Evolutionary conservation across 495 filamentous ascomycete genomes (phyloP).

Genomic region (Glonium stellatum): DNA sequence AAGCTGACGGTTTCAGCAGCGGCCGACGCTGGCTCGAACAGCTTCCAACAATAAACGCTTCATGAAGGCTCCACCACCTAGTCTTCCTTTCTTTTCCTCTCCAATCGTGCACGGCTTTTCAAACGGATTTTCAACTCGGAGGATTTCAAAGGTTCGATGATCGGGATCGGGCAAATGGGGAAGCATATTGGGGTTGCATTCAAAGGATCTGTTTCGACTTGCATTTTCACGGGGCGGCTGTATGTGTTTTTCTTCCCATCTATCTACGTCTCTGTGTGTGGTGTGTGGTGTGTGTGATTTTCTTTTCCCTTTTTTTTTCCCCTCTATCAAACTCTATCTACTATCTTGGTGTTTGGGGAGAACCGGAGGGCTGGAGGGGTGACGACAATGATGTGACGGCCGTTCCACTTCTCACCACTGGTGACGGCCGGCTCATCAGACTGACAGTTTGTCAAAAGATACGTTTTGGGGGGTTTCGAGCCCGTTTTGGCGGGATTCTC

Average conservation of each 20-base stretch:
- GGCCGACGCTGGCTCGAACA: constrained; percentile 16
- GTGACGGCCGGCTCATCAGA: neutral
- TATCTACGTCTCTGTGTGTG: neutral
- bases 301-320: constrained; percentile 4
- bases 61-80: constrained; percentile 6
- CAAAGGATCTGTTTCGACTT: constrained; percentile 15
- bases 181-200: constrained; percentile 15
- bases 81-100: constrained; percentile 6
- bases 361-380: constrained; percentile 7
- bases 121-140: constrained; percentile 16
- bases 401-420: neutral
- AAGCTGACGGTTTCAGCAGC: constrained; percentile 24
- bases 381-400: constrained; percentile 9
- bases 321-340: neutral
- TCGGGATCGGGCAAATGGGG: constrained; percentile 5
- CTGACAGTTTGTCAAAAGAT: constrained; percentile 15
- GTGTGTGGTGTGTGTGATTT: too few relatives aligned
- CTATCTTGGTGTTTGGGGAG: constrained; percentile 19
- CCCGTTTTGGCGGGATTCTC: too few relatives aligned
- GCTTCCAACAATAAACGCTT: constrained; percentile 19
- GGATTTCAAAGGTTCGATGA: constrained; percentile 1
- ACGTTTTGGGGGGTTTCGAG: constrained; percentile 1
- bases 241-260: constrained; percentile 16
- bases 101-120: constrained; percentile 1
- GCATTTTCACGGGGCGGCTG: constrained; percentile 27